These are phyloP conservation scores for Quercus alba DNA, from an alignment of 306 rosid genomes.

Conservation along the genomic window DNA sequence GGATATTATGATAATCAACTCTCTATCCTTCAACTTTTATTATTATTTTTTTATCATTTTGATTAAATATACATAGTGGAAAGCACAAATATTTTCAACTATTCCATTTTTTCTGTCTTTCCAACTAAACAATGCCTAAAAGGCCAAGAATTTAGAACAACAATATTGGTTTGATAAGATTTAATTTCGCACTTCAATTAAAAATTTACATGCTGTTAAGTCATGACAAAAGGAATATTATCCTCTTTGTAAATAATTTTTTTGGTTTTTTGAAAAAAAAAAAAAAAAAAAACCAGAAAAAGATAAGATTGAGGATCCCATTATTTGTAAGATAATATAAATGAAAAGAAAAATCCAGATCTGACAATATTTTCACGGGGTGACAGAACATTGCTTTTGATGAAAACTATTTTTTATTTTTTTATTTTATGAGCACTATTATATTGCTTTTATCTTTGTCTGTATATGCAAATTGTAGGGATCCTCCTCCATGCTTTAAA, in stretches of 20 bases:
- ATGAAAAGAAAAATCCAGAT: neutral
- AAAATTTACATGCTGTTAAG: neutral
- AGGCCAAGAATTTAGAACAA: too few relatives aligned
- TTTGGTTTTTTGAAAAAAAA: too few relatives aligned
- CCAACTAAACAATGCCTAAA: too few relatives aligned
- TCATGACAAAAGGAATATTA: neutral
- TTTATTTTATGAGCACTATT: neutral
- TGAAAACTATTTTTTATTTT: neutral
- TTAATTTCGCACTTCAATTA: neutral
- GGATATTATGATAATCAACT: too few relatives aligned
- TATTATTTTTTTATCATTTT: too few relatives aligned
- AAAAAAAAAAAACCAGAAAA: neutral
- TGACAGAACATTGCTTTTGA: neutral
- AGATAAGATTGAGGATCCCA: too few relatives aligned
- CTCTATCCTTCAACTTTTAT: too few relatives aligned
- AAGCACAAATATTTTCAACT: too few relatives aligned
- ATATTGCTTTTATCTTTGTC: neutral
- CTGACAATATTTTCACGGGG: neutral
- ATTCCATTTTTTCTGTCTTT: too few relatives aligned
- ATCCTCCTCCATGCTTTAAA: too few relatives aligned
- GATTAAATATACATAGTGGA: too few relatives aligned
- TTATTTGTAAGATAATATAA: neutral
- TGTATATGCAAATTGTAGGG: neutral
- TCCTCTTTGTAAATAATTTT: neutral
- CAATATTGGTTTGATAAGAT: too few relatives aligned